Evolutionary conservation across 352 stramenopile genomes (phyloP), one percentile per base, ranked within the genome.

Genomic region (Phytophthora tentaculata): DNA sequence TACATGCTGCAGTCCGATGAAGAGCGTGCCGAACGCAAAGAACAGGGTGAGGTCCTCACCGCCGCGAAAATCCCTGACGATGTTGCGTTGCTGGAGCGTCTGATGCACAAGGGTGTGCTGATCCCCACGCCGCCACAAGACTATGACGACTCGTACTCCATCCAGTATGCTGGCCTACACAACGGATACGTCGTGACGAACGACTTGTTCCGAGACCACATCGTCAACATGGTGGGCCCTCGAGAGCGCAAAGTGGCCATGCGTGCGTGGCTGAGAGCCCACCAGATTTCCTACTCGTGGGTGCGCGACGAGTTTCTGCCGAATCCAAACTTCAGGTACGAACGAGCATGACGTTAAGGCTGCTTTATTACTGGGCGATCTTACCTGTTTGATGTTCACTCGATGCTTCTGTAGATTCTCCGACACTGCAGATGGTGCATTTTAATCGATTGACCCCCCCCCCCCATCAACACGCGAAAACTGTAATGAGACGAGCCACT

Each of bases 61-160:
- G 71, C 74, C 16, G 76, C 76, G 13, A 92, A 90, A 68, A 72
- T 94, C 14, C 87, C 87, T 12, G 88, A 96, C 50, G 75, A 97
- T 52, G 76, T 90, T 2, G 66, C 63, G 26, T 66, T 97, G 35
- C 72, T 97, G 35, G 75, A 90, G 59, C 39, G 57, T 7, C 79
- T 97, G 67, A 73, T 94, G 20, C 76, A 90, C 12, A 74, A 91
- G 50, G 89, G 90, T 1, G 61, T 92, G 6, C 41, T 97, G 19
- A 77, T 97, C 47, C 80, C 86, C 3, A 97, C 90, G 10, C 90
- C 90, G 4, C 72, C 89, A 13, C 88, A 95, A 48, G 90, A 97
- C 64, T 97, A 96, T 64, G 90, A 97, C 67, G 90, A 97, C 64
- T 89, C 87, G 43, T 97, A 97, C 74, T 95, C 89, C 79, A 97